These are phyloP conservation scores for Thymus mandschuricus DNA, from an alignment of 257 asterid genomes.

Conservation along the genomic window DNA sequence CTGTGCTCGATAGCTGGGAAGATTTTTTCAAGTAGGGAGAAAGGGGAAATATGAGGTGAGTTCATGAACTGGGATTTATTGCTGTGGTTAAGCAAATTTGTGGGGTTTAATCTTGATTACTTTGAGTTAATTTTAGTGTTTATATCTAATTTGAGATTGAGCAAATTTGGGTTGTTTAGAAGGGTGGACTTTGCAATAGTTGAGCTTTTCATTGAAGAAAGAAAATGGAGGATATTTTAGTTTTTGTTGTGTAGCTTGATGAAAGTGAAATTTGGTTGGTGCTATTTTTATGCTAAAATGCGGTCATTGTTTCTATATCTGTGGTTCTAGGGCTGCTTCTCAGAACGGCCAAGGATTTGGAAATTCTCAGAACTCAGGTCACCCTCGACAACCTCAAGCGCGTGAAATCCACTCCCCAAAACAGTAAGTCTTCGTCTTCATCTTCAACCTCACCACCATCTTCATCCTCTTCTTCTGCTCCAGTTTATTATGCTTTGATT, in stretches of 20 bases:
- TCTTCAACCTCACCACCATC: too few relatives aligned
- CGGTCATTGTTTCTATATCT: not conserved
- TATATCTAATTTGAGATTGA: not conserved
- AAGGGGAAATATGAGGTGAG: constrained; percentile 44
- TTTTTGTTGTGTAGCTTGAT: constrained; percentile 21
- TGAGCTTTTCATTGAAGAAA: not conserved
- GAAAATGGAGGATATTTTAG: not conserved
- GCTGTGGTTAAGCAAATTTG: constrained; percentile 26
- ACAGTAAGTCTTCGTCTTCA: too few relatives aligned
- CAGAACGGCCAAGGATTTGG: too few relatives aligned
- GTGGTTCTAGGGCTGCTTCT: constrained; percentile 21
- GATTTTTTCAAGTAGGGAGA: constrained; percentile 30
- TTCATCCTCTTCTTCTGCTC: too few relatives aligned
- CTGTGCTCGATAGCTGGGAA: constrained; percentile 43
- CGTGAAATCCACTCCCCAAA: too few relatives aligned
- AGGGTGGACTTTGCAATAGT: constrained; percentile 22
- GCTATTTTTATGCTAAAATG: not conserved
- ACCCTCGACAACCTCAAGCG: too few relatives aligned
- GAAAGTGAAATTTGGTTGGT: constrained; percentile 6
- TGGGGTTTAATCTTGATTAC: constrained; percentile 37
- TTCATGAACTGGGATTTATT: constrained; percentile 32
- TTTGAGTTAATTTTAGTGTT: constrained; percentile 8
- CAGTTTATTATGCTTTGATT: too few relatives aligned
- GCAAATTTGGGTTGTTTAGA: constrained; percentile 27
- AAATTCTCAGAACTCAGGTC: too few relatives aligned